Percentiles rank a stretch among this genome's conserved stretches.
These are phyloP conservation scores for Camelina laxa DNA, from an alignment of 345 rosid species.

Conservation along the genomic window DNA sequence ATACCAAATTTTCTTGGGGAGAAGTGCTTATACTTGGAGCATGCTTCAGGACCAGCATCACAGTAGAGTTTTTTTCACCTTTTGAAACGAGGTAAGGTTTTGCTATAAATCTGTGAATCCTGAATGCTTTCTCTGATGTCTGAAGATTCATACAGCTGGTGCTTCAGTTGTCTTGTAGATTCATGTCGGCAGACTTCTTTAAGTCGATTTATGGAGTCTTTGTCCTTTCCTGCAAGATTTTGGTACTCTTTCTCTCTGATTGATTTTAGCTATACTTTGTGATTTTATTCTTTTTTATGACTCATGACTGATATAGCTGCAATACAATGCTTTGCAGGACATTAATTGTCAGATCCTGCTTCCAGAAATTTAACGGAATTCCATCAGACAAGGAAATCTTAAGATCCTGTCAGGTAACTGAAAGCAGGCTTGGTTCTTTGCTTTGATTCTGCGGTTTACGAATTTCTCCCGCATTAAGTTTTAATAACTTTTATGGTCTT, in stretches of 20 bases:
- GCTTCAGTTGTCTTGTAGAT: constrained; percentile 63
- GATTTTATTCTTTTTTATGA: constrained; percentile 30
- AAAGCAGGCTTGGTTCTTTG: constrained; percentile 18
- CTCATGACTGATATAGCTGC: constrained; percentile 17
- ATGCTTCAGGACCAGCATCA: constrained; percentile 75
- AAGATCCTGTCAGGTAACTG: constrained; percentile 71
- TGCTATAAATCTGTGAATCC: constrained; percentile 16
- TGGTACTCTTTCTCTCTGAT: constrained; percentile 57
- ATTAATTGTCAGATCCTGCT: constrained; percentile 65
- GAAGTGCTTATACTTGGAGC: constrained; percentile 75
- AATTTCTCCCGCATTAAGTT: constrained; percentile 11
- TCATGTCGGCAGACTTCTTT: constrained; percentile 53
- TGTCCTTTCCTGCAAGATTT: constrained; percentile 75
- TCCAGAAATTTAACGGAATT: constrained; percentile 61
- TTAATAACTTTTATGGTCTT: constrained; percentile 35
- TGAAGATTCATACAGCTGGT: constrained; percentile 32
- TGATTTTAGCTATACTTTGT: constrained; percentile 29
- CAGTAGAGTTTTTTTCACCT: constrained; percentile 75
- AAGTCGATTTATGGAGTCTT: constrained; percentile 67
- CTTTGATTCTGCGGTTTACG: constrained; percentile 27
- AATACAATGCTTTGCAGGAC: constrained; percentile 58
- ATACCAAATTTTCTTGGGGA: constrained; percentile 72
- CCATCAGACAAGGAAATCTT: constrained; percentile 62
- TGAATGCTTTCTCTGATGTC: constrained; percentile 8
- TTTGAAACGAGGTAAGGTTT: constrained; percentile 65